Evolutionary conservation across 495 filamentous ascomycete genomes (phyloP), one percentile per base, ranked within the genome.

Genomic region (Trichoderma virens): DNA sequence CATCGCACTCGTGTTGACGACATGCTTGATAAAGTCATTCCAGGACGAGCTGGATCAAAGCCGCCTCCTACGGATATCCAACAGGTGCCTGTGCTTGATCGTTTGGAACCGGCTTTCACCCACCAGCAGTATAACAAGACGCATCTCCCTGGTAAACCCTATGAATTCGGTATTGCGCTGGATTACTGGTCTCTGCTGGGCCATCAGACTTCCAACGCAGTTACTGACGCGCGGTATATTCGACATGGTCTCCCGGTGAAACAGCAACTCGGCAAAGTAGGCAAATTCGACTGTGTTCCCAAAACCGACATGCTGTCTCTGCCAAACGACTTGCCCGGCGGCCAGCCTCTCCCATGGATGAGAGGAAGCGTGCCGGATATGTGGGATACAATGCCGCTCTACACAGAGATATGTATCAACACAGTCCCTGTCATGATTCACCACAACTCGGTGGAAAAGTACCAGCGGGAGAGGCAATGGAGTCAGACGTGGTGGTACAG

Each of bases 361-460:
- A 25, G 23, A 2, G 51, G 51, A 1, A 56, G 51, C 13, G 2
- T 3, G 11, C 51, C 51, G 0, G 23, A 45, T 34, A 5, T 14
- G 7, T 62, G 61, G 61, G 38, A 39, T 13, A 31, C 23, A 8
- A 41, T 41, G 34, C 38, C 61, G 14, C 38, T 62, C 0, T 62
- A 62, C 38, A 43, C 61, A 7, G 61, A 62, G 6, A 27, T 62
- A 4, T 62, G 35, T 16, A 62, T 41, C 27, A 16, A 14, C 2
- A 30, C 61, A 5, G 61, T 62, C 14, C 61, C 61, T 9, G 61
- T 45, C 39, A 39, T 62, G 34, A 30, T 62, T 0, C 61, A 62
- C 14, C 61, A 62, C 25, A 62, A 62, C 13, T 38, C 34, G 16
- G 39, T 30, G 35, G 61, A 25, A 14, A 62, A 62, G 61, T 25